phyloP scores from a whole-genome alignment of 495 filamentous ascomycete genomes.

The Cetradonia linearis region DNA sequence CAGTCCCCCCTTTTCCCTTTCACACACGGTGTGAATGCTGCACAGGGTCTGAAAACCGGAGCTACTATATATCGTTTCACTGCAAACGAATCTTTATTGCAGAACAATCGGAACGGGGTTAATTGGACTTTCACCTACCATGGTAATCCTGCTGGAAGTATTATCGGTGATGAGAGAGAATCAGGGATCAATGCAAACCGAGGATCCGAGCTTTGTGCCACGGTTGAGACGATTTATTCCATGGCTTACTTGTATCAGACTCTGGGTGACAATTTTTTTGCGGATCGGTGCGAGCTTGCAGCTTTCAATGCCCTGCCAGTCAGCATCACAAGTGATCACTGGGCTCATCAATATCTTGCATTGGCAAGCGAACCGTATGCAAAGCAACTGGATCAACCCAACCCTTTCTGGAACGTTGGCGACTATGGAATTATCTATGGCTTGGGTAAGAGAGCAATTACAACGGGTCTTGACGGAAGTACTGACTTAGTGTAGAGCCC shows the following conservation, averaged over 20 bases:
- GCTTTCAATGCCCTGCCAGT: slow-evolving; percentile 53
- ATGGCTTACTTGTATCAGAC: slow-evolving; percentile 35
- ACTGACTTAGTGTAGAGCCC: slow-evolving; percentile 24
- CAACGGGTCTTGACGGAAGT: slow-evolving; percentile 8
- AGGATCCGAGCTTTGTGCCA: slow-evolving; percentile 36
- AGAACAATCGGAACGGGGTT: slow-evolving; percentile 34
- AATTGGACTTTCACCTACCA: slow-evolving; percentile 43
- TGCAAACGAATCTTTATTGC: slow-evolving; percentile 30
- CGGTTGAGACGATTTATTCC: slow-evolving; percentile 37
- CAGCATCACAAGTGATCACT: slow-evolving; percentile 47
- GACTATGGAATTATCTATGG: slow-evolving; percentile 37
- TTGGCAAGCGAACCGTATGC: slow-evolving; percentile 48
- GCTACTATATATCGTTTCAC: slow-evolving; percentile 30
- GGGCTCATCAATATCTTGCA: slow-evolving; percentile 51
- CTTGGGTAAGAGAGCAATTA: slow-evolving; percentile 27
- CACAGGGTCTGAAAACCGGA: slow-evolving; percentile 40
- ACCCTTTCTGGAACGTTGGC: slow-evolving; percentile 44
- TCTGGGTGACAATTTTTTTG: slow-evolving; percentile 40
- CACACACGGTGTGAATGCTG: slow-evolving; percentile 41
- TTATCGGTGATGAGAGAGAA: slow-evolving; percentile 34
- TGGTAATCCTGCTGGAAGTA: slow-evolving; percentile 32
- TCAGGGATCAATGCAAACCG: slow-evolving; percentile 29
- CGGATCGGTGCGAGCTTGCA: slow-evolving; percentile 45
- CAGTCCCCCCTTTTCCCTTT: slow-evolving; percentile 30
- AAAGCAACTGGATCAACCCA: slow-evolving; percentile 32